A percentile compares a stretch with the other conserved stretches of the same genome.
Evolutionary conservation across 2,329 filamentous ascomycete species (phyloP).

Genomic region (Diaporthe nobilis): DNA sequence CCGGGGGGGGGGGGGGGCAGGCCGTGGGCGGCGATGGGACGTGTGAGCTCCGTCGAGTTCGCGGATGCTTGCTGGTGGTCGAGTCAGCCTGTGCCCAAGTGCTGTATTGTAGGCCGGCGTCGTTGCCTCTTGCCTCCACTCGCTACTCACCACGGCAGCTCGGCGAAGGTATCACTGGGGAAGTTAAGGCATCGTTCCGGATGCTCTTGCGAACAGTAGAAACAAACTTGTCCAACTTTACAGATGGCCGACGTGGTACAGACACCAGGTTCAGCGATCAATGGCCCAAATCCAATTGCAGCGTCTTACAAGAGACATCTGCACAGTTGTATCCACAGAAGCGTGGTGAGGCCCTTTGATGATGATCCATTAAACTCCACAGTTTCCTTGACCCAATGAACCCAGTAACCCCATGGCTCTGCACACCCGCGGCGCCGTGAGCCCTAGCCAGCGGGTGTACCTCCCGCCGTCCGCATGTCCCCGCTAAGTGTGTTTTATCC

Average conservation of each 20-base stretch:
- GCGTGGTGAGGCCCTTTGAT: slow-evolving; percentile 12
- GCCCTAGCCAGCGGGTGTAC: not conserved
- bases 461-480: not conserved
- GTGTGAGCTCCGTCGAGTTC: not conserved
- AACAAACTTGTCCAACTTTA: not conserved
- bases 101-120: not conserved
- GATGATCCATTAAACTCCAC: slow-evolving; percentile 19
- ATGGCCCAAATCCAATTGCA: not conserved
- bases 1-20: not conserved
- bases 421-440: not conserved
- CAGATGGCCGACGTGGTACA: not conserved
- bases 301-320: not conserved
- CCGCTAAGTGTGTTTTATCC: not conserved
- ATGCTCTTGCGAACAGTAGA: not conserved
- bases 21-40: not conserved
- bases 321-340: not conserved
- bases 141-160: not conserved
- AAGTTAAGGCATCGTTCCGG: not conserved
- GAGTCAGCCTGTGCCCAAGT: not conserved
- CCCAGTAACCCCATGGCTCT: not conserved
- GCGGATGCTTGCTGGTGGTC: not conserved
- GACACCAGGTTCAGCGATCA: not conserved
- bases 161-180: not conserved
- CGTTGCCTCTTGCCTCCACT: not conserved
- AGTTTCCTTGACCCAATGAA: not conserved